phyloP scores from a whole-genome alignment of 495 filamentous ascomycete genomes.

The Podospora pseudocomata region DNA sequence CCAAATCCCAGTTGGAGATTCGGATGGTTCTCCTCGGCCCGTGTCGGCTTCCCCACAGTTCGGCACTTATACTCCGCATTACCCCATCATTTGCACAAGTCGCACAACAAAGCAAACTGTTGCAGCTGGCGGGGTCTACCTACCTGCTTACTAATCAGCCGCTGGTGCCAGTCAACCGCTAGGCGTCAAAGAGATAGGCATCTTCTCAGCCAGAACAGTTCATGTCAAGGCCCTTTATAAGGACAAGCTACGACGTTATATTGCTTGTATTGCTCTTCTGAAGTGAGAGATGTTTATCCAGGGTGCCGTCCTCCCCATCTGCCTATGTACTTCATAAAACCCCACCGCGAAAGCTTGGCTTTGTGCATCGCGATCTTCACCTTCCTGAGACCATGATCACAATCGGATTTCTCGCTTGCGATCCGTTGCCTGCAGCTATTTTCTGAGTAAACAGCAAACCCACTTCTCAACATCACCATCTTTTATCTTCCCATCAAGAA shows the following conservation, averaged over 20 bases:
- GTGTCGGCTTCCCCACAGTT: not conserved
- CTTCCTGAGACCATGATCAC: not conserved
- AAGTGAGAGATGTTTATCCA: no score
- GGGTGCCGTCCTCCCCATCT: no score
- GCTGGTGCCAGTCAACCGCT: not conserved
- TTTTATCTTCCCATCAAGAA: no score
- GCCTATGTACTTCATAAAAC: no score
- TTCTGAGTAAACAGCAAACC: not conserved
- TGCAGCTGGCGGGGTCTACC: not conserved
- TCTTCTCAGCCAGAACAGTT: no score
- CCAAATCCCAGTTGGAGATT: not conserved
- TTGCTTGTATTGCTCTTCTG: no score
- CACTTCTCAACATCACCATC: no score
- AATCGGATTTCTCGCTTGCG: slow-evolving; percentile 6
- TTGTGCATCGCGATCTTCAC: not conserved
- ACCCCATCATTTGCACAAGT: not conserved
- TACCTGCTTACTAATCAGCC: not conserved
- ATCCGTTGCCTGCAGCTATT: not conserved
- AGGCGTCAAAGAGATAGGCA: no score
- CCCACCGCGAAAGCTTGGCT: not conserved
- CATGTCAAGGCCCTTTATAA: no score
- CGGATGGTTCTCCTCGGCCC: not conserved
- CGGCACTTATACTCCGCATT: not conserved
- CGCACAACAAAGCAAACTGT: not conserved
- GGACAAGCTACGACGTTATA: no score